Evolutionary conservation across 1,284 basidiomycete genomes (phyloP), one percentile per base, ranked within the genome.

Genomic region (Cutaneotrichosporon sp.): DNA sequence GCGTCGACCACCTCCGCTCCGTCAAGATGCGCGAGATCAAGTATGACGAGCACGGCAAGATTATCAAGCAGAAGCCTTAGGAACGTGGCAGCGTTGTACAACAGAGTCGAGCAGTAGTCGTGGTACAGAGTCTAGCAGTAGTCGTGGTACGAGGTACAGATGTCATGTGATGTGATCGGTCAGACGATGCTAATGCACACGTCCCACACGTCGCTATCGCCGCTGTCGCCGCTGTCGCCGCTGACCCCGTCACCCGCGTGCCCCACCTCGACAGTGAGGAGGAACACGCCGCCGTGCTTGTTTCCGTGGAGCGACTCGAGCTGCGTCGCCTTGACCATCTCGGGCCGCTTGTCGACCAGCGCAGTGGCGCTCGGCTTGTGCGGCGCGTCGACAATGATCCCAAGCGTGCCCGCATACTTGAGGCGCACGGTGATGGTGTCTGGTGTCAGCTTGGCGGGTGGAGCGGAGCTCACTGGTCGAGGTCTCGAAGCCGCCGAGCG

Each of bases 1-100:
- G 71, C 18, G 70, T 72, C 13, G 65, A 68, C 56, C 72, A 75
- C 61, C 64, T 75, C 27, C 56, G 73, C 7, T 70, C 68, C 27
- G 70, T 67, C 20, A 74, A 74, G 63, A 64, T 62, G 1, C 60
- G 65, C 45, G 71, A 75, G 64, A 64, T 75, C 33, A 31, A 63
- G 27, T 75, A 72, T 53, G 70, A 71, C 49, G 59, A 52, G 16
- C 60, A 70, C 36, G 61, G 61, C 27, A 58, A 34, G 53, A 62
- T 62, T 27, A 58, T 62, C 24, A 36, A 34, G 36, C 61, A 62
- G 61, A 58, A 16, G 46, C 61, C 61, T 8, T 62, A 57, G 46
- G n/a, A n/a, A n/a, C 9, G n/a, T 50, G 9, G 29, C 29, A 31
- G 7, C 8, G 27, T n/a, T 50, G 25, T 50, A 50, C 43, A 46